Percentiles rank a stretch among this genome's conserved stretches.
Evolutionary conservation across 495 filamentous ascomycete species (phyloP).

Genomic region (Neurospora intermedia): DNA sequence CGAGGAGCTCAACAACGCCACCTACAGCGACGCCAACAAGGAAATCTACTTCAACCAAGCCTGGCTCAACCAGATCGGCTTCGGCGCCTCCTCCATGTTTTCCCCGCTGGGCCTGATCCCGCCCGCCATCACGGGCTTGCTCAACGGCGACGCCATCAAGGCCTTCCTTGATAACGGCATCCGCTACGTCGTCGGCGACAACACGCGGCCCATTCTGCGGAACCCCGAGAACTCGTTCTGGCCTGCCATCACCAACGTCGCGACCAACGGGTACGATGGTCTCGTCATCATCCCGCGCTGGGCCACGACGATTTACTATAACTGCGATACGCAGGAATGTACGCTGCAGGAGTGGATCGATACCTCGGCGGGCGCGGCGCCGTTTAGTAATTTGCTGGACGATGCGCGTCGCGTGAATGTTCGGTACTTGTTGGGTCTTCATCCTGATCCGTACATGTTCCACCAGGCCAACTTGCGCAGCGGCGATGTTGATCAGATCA

Average conservation of each 20-base stretch:
- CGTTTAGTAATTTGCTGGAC: conserved; percentile 37
- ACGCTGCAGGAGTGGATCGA: conserved; percentile 50
- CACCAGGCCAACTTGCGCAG: conserved; percentile 52
- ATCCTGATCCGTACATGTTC: conserved; percentile 41
- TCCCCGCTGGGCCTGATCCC: conserved; percentile 48
- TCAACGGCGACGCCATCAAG: conserved; percentile 51
- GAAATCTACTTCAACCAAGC: conserved; percentile 52
- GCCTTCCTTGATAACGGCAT: conserved; percentile 52
- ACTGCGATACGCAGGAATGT: conserved; percentile 47
- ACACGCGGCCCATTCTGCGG: conserved; percentile 42
- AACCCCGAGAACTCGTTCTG: conserved; percentile 42
- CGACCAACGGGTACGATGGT: conserved; percentile 43
- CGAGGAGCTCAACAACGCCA: conserved; percentile 48
- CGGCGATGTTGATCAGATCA: conserved; percentile 32
- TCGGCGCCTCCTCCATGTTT: conserved; percentile 31
- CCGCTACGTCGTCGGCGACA: conserved; percentile 51
- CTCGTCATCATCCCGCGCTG: conserved; percentile 50
- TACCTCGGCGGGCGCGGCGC: conserved; percentile 42
- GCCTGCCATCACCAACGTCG: conserved; percentile 44
- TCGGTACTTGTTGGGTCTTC: conserved; percentile 44
- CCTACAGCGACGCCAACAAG: conserved; percentile 43
- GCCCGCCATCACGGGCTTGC: conserved; percentile 52
- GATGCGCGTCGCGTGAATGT: conserved; percentile 42
- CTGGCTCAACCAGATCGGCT: conserved; percentile 43
- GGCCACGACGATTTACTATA: conserved; percentile 56